phyloP scores from a whole-genome alignment of 225 moss, liverwort and hornwort genomes.

The Physcomitrium patens region DNA sequence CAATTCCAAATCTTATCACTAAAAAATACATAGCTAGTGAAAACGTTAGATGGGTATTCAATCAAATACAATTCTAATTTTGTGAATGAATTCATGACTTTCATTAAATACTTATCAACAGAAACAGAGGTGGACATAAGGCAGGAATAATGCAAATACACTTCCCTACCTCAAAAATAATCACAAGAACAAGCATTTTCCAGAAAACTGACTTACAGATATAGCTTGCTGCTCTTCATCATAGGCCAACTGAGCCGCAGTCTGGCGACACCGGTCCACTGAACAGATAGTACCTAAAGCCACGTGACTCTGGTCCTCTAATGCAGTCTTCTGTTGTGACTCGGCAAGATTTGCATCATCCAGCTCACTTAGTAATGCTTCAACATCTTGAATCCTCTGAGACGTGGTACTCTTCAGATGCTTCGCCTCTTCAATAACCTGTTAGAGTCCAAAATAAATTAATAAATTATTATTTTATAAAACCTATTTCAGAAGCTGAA shows the following conservation, averaged over 20 bases:
- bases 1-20: neutral
- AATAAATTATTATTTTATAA: too few relatives aligned
- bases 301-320: conserved; percentile 68
- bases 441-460: conserved; percentile 31
- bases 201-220: conserved; percentile 54
- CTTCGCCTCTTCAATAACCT: conserved; percentile 77
- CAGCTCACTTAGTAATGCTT: conserved; percentile 58
- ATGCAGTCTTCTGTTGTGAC: conserved; percentile 61
- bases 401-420: conserved; percentile 58
- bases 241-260: conserved; percentile 65
- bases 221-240: conserved; percentile 83
- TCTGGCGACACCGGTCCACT: conserved; percentile 63
- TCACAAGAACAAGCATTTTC: neutral
- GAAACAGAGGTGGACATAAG: neutral
- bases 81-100: conserved; percentile 11
- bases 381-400: conserved; percentile 74
- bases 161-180: neutral
- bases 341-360: conserved; percentile 56
- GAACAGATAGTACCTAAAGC: conserved; percentile 63
- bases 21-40: neutral
- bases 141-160: conserved; percentile 1
- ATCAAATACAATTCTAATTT: conserved; percentile 5
- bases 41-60: neutral
- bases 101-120: neutral
- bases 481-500: too few relatives aligned